Evolutionary conservation across 2,329 filamentous ascomycete genomes (phyloP).

Genomic region (Beauveria caledonica): DNA sequence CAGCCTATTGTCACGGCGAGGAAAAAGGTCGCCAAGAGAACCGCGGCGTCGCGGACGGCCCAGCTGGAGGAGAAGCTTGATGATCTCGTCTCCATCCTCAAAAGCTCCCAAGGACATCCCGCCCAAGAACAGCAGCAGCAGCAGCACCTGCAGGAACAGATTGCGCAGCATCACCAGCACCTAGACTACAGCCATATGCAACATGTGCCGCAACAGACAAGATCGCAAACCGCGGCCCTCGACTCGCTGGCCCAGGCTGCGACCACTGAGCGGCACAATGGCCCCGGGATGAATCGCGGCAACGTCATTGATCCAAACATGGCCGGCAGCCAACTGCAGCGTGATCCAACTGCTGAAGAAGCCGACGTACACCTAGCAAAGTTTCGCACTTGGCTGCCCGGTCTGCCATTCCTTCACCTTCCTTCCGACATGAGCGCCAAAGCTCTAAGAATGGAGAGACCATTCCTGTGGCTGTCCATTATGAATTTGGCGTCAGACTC

Average conservation of each 20-base stretch:
- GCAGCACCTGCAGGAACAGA: slow-evolving; percentile 11
- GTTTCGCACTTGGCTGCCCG: slow-evolving; percentile 34
- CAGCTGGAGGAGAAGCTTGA: slow-evolving; percentile 44
- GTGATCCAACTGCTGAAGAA: slow-evolving; percentile 26
- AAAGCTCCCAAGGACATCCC: slow-evolving; percentile 18
- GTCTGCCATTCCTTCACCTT: slow-evolving; percentile 38
- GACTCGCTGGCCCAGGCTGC: slow-evolving; percentile 28
- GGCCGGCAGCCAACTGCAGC: slow-evolving; percentile 7
- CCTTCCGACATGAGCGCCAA: slow-evolving; percentile 27
- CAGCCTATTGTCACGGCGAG: slow-evolving; percentile 34
- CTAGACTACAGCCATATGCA: slow-evolving; percentile 11
- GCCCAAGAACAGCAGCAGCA: slow-evolving; percentile 12
- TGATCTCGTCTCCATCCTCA: slow-evolving; percentile 38
- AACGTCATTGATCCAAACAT: slow-evolving; percentile 12
- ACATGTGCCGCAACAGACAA: slow-evolving; percentile 9
- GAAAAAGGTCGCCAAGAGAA: slow-evolving; percentile 28
- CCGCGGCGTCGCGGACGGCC: slow-evolving; percentile 30
- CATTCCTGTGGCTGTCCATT: slow-evolving; percentile 44
- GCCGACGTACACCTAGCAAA: slow-evolving; percentile 31
- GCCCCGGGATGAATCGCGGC: background rate
- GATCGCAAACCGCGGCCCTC: slow-evolving; percentile 5
- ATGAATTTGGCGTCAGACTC: slow-evolving; percentile 37
- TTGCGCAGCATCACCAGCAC: slow-evolving; percentile 1
- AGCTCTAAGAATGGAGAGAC: slow-evolving; percentile 31
- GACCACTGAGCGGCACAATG: slow-evolving; percentile 21